Evolutionary conservation across 441 rosid genomes (phyloP).

Genomic region (Gossypium schwendimanii): DNA sequence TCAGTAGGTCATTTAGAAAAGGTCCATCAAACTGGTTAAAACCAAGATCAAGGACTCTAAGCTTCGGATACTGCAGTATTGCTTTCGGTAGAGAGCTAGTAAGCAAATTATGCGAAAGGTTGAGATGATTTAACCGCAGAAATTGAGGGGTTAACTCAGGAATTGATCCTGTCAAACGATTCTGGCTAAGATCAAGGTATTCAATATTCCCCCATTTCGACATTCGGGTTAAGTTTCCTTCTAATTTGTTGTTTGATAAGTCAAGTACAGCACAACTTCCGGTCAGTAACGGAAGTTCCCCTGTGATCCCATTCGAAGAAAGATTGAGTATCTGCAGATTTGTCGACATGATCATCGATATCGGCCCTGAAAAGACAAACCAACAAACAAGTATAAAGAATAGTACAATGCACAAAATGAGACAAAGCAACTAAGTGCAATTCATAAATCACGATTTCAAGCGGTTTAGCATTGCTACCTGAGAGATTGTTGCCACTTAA

Average conservation of each 20-base stretch:
- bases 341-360: conserved; percentile 74
- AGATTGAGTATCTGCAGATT: conserved; percentile 61
- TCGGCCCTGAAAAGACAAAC: conserved; percentile 53
- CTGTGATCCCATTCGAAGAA: conserved; percentile 68
- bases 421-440: conserved; percentile 4
- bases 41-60: conserved; percentile 77
- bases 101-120: conserved; percentile 75
- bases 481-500: conserved; percentile 92
- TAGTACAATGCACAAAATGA: not conserved
- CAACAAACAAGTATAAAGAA: conserved; percentile 17
- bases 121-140: conserved; percentile 80
- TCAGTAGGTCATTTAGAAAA: conserved; percentile 51
- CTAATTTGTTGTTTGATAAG: conserved; percentile 76
- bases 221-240: conserved; percentile 72
- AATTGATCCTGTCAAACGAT: conserved; percentile 62
- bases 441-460: not conserved
- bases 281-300: conserved; percentile 82
- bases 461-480: conserved; percentile 34
- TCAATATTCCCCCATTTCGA: conserved; percentile 76
- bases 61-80: conserved; percentile 65
- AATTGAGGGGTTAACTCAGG: conserved; percentile 77
- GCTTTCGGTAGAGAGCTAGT: conserved; percentile 55
- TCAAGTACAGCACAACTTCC: conserved; percentile 77
- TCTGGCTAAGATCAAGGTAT: conserved; percentile 83
- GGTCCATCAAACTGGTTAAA: conserved; percentile 68